Conservation (phyloP, 192 early-diverging fungal genomes). For the Obelidium mucronatum region DNA sequence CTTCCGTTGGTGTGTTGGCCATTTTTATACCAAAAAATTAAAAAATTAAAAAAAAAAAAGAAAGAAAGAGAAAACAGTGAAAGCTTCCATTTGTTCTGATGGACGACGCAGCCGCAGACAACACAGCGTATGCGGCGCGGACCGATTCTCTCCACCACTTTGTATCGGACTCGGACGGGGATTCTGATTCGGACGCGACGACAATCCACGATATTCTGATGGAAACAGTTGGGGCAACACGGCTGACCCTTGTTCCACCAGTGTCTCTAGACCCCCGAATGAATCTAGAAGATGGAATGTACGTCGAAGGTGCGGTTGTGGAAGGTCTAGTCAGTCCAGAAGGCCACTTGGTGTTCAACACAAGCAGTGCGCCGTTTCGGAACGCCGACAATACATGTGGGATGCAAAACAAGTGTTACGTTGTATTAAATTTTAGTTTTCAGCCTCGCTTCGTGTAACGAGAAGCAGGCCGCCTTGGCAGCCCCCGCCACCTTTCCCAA, state of each 20-base stretch:
- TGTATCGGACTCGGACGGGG: neutral
- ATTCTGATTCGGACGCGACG: neutral
- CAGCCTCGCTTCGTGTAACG: too few species aligned
- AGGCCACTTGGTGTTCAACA: neutral
- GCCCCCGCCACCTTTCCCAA: neutral
- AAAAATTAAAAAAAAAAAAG: neutral
- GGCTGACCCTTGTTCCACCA: neutral
- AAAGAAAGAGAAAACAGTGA: neutral
- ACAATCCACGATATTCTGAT: neutral
- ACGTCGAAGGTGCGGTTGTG: neutral
- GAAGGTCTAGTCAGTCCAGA: neutral
- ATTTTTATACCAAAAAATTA: too few species aligned
- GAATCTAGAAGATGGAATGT: slow-evolving; percentile 14
- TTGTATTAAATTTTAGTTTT: too few species aligned
- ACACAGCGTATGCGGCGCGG: neutral
- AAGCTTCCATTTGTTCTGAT: neutral
- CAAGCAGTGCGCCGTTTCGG: too few species aligned
- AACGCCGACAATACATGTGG: too few species aligned
- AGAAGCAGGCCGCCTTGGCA: neutral
- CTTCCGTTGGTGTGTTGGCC: too few species aligned
- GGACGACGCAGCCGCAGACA: too few species aligned
- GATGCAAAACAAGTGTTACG: too few species aligned
- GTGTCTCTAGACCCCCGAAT: slow-evolving; percentile 9
- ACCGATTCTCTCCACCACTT: neutral
- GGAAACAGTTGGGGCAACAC: neutral